These are phyloP conservation scores for Clitocybe nebularis DNA, from an alignment of 1,284 basidiomycete genomes.

Conservation along the genomic window DNA sequence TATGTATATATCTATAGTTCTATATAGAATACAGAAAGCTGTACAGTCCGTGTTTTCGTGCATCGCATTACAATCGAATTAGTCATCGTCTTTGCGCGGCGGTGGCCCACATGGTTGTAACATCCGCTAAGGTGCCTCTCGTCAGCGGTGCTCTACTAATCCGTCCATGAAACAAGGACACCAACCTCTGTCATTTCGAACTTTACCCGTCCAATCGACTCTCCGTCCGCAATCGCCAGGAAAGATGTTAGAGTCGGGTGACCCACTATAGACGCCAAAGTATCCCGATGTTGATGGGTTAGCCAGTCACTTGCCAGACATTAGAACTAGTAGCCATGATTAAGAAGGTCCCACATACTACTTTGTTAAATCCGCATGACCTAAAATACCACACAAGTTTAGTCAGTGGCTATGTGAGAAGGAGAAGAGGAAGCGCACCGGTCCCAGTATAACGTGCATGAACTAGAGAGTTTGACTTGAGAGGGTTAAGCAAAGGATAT, in stretches of 20 bases:
- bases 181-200: conserved; percentile 95
- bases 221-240: conserved; percentile 90
- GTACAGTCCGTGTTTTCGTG: too few species aligned
- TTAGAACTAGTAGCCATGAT: conserved; percentile 12
- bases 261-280: conserved; percentile 87
- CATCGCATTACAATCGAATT: too few species aligned
- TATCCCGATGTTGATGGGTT: conserved; percentile 96
- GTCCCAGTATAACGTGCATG: conserved; percentile 96
- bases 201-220: conserved; percentile 83
- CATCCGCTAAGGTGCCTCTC: conserved; percentile 67
- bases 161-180: conserved; percentile 13
- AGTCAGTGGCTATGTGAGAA: conserved; percentile 1
- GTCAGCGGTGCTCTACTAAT: conserved; percentile 3
- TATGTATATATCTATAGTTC: background rate
- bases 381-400: conserved; percentile 34
- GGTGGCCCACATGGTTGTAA: conserved; percentile 97
- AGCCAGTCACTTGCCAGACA: conserved; percentile 81
- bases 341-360: conserved; percentile 56
- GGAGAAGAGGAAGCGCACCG: conserved; percentile 42
- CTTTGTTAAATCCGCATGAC: conserved; percentile 92
- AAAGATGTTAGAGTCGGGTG: conserved; percentile 86
- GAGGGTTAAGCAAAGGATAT: conserved; percentile 10
- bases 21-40: too few species aligned
- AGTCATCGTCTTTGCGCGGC: conserved; percentile 88
- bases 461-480: conserved; percentile 45